These are phyloP conservation scores for Metschnikowia lochheadii DNA, from an alignment of 805 yeast genomes.

Conservation along the genomic window DNA sequence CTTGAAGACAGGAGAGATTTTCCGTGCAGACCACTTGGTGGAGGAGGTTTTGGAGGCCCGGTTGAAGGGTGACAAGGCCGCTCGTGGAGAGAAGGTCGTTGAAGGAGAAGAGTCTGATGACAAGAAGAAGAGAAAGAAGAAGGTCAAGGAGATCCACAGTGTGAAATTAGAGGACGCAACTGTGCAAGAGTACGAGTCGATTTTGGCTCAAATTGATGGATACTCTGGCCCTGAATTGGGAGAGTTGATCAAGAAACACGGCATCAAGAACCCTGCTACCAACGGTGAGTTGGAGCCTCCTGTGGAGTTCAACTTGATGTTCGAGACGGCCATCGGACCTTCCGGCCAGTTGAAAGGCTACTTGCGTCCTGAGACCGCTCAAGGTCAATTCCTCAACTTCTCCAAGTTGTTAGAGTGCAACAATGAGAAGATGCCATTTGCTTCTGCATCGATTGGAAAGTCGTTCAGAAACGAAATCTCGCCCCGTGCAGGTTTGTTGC, in stretches of 20 bases:
- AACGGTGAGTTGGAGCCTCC: slow-evolving; percentile 86
- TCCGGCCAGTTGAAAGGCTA: slow-evolving; percentile 94
- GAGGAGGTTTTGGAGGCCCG: slow-evolving; percentile 97
- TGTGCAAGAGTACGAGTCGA: slow-evolving; percentile 75
- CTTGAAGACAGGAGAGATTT: slow-evolving; percentile 92
- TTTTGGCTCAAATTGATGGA: slow-evolving; percentile 93
- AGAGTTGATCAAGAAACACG: slow-evolving; percentile 73
- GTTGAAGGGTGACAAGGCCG: slow-evolving; percentile 94
- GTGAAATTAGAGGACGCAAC: slow-evolving; percentile 78
- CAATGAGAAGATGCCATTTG: slow-evolving; percentile 97
- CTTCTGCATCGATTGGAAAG: slow-evolving; percentile 98
- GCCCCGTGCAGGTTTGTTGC: slow-evolving; percentile 94
- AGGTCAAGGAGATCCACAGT: slow-evolving; percentile 91
- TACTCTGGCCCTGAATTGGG: slow-evolving; percentile 91
- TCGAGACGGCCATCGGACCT: slow-evolving; percentile 98
- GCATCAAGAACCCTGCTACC: slow-evolving; percentile 89
- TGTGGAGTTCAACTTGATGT: slow-evolving; percentile 95
- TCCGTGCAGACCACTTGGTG: slow-evolving; percentile 96
- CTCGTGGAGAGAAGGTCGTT: slow-evolving; percentile 69
- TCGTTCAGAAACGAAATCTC: slow-evolving; percentile 98
- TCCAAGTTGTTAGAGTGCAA: slow-evolving; percentile 89
- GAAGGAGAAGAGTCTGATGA: slow-evolving; percentile 54
- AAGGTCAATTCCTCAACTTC: slow-evolving; percentile 97
- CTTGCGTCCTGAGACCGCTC: slow-evolving; percentile 98
- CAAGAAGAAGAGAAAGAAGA: slow-evolving; percentile 67